Evolutionary conservation across 1,284 basidiomycete genomes (phyloP), one percentile per base, ranked within the genome.

Genomic region (Amylostereum chailletii): DNA sequence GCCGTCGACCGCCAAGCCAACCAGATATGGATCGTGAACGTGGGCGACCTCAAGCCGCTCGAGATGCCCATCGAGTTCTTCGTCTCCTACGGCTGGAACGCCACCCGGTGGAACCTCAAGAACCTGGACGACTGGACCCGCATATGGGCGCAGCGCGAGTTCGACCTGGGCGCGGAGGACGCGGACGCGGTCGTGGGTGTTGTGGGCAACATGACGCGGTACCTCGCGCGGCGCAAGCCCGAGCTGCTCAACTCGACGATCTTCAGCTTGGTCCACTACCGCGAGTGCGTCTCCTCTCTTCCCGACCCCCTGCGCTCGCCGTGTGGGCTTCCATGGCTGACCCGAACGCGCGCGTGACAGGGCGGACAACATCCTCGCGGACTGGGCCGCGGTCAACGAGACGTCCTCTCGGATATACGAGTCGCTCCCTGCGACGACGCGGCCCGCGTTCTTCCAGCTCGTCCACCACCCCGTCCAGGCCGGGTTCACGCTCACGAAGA

Each of bases 11-110:
- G 76, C 26, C 65, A 78, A n/a, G 79, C 80, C 1, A 74, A 66
- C 4, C 70, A 69, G 19, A 64, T 82, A 34, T 83, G 80, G 80
- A 70, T 82, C 36, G 60, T 81, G 41, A 81, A 81, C 57, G 79
- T 83, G 34, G 84, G 83, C 26, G 85, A 88, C 57, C 64, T 88
- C 37, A 88, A 88, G 60, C 81, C 83, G 0, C 82, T 81, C 57
- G 86, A 89, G 56, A 74, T 80, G 57, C 76, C 82, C 42, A 79
- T 72, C 27, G 83, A 87, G 55, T 86, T 83, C 61, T 86, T 83
- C 70, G 66, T 87, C 54, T 70, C 67, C 19, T 74, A 77, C 45
- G 83, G 75, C 1, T 88, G 79, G 71, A 73, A 87, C 57, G 64
- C 77, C 0, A 66, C 75, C 0, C 62, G 68, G 7, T 81, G 77